Evolutionary conservation across 495 filamentous ascomycete genomes (phyloP), one percentile per base, ranked within the genome.

Genomic region (Talaromyces thailandensis): DNA sequence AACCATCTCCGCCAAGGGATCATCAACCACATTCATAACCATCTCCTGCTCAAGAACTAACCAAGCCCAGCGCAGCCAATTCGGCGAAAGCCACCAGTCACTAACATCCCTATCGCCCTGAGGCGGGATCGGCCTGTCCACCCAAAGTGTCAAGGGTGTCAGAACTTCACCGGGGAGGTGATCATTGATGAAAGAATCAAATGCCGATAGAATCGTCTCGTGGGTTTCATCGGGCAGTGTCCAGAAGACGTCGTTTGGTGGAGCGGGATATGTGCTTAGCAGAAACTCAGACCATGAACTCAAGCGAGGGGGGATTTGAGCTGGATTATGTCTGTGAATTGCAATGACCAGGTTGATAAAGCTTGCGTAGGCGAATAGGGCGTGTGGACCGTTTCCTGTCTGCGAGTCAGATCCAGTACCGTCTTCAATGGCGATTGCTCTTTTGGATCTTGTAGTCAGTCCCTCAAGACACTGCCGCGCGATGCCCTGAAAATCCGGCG

Each of bases 41-140:
- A 61, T 71, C 60, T 80, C 77, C 18, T 71, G 67, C 35, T 77
- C 73, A 4, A 67, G 66, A 25, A 78, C 68, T 58, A 69, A 70
- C 69, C 73, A 77, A 16, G 73, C 70, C 76, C 77, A 78, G 35
- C 72, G 69, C 51, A 80, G 14, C 77, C 75, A 79, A 18, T 77
- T 69, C 12, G 75, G 65, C 31, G 72, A 68, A 29, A 80, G 62
- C 77, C 77, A 80, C 64, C 71, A 72, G 61, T 68, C 65, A 23
- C 66, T 67, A 14, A 64, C 63, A 9, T 66, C 50, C 25, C 60
- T 62, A 1, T 66, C 62, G 0, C 53, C 56, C 11, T 35, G 55
- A 11, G 3, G 1, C 1, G 53, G 18, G 24, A 48, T 12, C 4
- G 28, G 11, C 16, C 8, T 52, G 12, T 68, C 68, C 12, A 66